phyloP scores from a whole-genome alignment of 2,329 filamentous ascomycete genomes.

The Microdochium paspali region DNA sequence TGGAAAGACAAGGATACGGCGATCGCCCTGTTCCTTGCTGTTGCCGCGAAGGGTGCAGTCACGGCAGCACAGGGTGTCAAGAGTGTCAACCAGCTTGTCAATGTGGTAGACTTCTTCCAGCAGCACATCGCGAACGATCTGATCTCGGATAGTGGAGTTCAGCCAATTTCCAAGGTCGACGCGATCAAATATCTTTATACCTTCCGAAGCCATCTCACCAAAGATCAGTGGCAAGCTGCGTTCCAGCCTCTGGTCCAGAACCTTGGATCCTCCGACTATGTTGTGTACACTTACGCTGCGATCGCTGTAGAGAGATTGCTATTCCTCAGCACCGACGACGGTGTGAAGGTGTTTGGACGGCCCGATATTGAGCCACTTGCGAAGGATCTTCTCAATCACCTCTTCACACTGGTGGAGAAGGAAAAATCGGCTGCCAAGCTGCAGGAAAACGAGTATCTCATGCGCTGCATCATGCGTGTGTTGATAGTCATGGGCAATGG shows the following conservation, averaged over 20 bases:
- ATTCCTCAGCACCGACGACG: conserved; percentile 67
- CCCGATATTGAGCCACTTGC: conserved; percentile 71
- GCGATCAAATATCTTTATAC: conserved; percentile 97
- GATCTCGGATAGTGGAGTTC: conserved; percentile 54
- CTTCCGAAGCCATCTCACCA: conserved; percentile 89
- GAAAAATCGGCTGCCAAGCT: conserved; percentile 81
- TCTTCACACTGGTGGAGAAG: conserved; percentile 86
- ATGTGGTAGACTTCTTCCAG: conserved; percentile 92
- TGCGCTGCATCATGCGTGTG: conserved; percentile 97
- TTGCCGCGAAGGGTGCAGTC: conserved; percentile 83
- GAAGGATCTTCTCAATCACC: conserved; percentile 77
- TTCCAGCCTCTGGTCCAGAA: conserved; percentile 88
- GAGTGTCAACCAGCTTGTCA: conserved; percentile 76
- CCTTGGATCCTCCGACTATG: conserved; percentile 81
- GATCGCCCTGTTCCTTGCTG: conserved; percentile 91
- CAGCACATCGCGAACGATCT: conserved; percentile 86
- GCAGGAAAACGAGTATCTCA: conserved; percentile 97
- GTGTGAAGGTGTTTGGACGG: conserved; percentile 70
- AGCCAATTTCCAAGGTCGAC: conserved; percentile 90
- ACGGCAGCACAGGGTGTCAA: conserved; percentile 86
- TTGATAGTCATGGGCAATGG: conserved; percentile 87
- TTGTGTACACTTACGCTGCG: conserved; percentile 94
- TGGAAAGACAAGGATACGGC: conserved; percentile 98
- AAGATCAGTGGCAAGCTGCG: conserved; percentile 83
- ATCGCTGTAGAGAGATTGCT: conserved; percentile 93